Percentiles rank a stretch among this genome's conserved stretches.
Evolutionary conservation across 352 stramenopile species (phyloP).

Genomic region (Globisporangium parvum): DNA sequence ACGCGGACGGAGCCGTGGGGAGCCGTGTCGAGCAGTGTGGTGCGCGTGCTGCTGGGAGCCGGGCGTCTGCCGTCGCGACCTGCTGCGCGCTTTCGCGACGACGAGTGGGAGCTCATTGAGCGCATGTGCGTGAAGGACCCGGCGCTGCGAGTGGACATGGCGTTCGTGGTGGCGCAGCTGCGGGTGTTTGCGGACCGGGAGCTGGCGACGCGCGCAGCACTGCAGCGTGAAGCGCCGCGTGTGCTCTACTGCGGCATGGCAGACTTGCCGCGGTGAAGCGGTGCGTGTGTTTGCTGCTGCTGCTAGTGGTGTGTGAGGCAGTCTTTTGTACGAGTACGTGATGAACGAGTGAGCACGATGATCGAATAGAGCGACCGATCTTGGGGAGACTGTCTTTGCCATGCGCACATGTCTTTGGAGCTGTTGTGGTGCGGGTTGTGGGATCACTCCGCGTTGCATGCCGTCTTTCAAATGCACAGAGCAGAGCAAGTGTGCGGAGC

Average conservation of each 20-base stretch:
- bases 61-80: constrained; percentile 4
- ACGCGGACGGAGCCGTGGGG: constrained; percentile 6
- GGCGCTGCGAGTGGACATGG: background rate
- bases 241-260: constrained; percentile 4
- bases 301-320: too few species aligned
- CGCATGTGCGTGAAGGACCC: constrained; percentile 12
- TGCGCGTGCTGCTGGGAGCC: constrained; percentile 1
- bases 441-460: too few species aligned
- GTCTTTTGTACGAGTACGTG: too few species aligned
- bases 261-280: too few species aligned
- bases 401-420: too few species aligned
- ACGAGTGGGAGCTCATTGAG: constrained; percentile 12
- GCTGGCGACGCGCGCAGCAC: background rate
- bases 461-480: too few species aligned
- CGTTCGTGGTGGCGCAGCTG: constrained; percentile 6
- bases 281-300: too few species aligned
- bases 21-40: constrained; percentile 3
- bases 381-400: too few species aligned
- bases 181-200: constrained; percentile 7
- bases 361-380: too few species aligned
- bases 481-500: too few species aligned
- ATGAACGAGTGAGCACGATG: too few species aligned
- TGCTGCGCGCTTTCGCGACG: constrained; percentile 1
- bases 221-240: constrained; percentile 5
- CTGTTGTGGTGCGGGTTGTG: too few species aligned